phyloP scores from a whole-genome alignment of 192 early-diverging fungal genomes.

The Geranomyces variabilis region DNA sequence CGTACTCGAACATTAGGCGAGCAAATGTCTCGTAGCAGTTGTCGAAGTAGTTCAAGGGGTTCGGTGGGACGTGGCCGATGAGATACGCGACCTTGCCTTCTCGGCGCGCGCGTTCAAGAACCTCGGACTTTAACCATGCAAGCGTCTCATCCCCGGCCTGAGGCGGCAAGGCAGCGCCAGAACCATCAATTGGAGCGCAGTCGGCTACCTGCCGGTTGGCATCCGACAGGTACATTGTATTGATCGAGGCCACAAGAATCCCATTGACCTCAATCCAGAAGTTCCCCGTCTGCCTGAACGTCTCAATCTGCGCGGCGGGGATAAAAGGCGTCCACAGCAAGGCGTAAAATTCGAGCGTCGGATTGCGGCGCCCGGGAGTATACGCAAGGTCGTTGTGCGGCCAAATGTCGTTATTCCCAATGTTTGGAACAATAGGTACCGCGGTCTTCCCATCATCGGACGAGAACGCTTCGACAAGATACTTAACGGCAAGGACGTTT shows the following conservation, averaged over 20 bases:
- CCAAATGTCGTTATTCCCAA: slow-evolving; percentile 49
- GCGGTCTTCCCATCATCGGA: background rate
- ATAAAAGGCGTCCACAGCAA: slow-evolving; percentile 38
- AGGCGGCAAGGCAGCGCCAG: background rate
- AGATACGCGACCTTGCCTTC: slow-evolving; percentile 30
- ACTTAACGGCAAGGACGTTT: slow-evolving; percentile 24
- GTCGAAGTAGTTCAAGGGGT: slow-evolving; percentile 28
- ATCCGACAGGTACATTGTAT: slow-evolving; percentile 43
- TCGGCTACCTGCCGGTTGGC: slow-evolving; percentile 33
- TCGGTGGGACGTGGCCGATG: slow-evolving; percentile 46
- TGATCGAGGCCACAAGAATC: slow-evolving; percentile 32
- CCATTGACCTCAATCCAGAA: slow-evolving; percentile 25
- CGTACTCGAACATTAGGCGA: slow-evolving; percentile 31
- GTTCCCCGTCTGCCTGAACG: slow-evolving; percentile 26
- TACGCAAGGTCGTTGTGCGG: slow-evolving; percentile 43
- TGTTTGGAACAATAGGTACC: slow-evolving; percentile 41
- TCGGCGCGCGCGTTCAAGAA: slow-evolving; percentile 21
- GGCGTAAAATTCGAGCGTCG: slow-evolving; percentile 37
- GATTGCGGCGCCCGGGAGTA: slow-evolving; percentile 17
- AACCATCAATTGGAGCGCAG: slow-evolving; percentile 16
- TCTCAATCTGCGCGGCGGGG: slow-evolving; percentile 23
- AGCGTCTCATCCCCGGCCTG: slow-evolving; percentile 32
- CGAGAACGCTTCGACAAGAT: background rate
- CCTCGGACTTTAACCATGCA: slow-evolving; percentile 29
- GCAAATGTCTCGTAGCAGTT: slow-evolving; percentile 36